Evolutionary conservation across 148 eudicot species (phyloP).

Genomic region (Selenicereus undatus): DNA sequence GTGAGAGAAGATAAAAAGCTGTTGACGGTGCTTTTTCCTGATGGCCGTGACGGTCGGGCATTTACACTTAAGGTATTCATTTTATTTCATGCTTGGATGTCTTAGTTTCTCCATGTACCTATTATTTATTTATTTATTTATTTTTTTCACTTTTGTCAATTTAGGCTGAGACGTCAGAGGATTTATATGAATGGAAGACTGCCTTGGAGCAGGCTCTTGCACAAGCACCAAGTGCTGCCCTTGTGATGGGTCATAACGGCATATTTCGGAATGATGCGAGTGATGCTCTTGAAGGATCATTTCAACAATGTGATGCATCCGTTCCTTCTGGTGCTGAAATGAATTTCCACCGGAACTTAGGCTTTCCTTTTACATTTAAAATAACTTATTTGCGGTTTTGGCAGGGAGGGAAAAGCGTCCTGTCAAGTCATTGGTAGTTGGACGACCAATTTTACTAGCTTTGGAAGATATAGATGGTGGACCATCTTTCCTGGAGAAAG

Average conservation of each 20-base stretch:
- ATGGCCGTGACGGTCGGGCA: constrained; percentile 98
- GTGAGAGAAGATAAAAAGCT: constrained; percentile 97
- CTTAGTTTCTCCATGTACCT: neutral
- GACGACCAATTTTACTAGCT: constrained; percentile 94
- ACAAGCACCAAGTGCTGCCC: constrained; percentile 98
- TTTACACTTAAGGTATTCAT: constrained; percentile 83
- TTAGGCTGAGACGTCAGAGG: constrained; percentile 95
- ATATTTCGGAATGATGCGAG: constrained; percentile 79
- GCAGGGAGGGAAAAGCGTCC: constrained; percentile 95
- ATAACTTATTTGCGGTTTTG: constrained; percentile 13
- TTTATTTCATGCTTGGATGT: constrained; percentile 9
- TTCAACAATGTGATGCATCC: constrained; percentile 54
- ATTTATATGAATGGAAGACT: constrained; percentile 93
- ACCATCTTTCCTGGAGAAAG: constrained; percentile 99
- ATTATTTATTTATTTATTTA: constrained; percentile 8
- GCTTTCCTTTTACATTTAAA: neutral
- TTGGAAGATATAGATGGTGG: constrained; percentile 99
- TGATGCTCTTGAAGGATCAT: constrained; percentile 80
- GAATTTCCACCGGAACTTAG: constrained; percentile 1
- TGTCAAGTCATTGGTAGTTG: constrained; percentile 94
- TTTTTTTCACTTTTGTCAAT: neutral
- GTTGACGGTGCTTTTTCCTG: constrained; percentile 90
- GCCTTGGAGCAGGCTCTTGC: constrained; percentile 96
- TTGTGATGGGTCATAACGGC: constrained; percentile 97
- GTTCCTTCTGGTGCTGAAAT: constrained; percentile 5